These are phyloP conservation scores for Monilinia fructicola DNA, from an alignment of 2,329 filamentous ascomycete species.

Conservation along the genomic window DNA sequence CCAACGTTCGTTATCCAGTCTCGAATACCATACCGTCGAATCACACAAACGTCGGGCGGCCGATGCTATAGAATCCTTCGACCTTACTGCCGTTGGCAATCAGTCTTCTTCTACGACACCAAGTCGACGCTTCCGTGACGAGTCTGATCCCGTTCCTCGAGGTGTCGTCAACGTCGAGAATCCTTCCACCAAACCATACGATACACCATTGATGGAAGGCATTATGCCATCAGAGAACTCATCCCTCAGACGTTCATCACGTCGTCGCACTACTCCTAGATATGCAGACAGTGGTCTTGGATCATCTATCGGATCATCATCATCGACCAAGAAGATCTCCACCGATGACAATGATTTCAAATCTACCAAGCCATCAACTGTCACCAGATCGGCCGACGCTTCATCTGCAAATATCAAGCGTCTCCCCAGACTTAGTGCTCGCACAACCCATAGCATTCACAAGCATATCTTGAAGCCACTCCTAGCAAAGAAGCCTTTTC, in stretches of 20 bases:
- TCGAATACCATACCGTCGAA: constrained; percentile 67
- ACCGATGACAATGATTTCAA: constrained; percentile 45
- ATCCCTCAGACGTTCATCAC: constrained; percentile 53
- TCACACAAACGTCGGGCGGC: constrained; percentile 68
- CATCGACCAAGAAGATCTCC: constrained; percentile 50
- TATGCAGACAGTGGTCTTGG: constrained; percentile 87
- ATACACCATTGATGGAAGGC: constrained; percentile 38
- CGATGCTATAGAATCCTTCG: constrained; percentile 65
- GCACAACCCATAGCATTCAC: constrained; percentile 74
- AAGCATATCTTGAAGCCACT: constrained; percentile 78
- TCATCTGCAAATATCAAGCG: constrained; percentile 49
- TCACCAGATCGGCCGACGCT: constrained; percentile 59
- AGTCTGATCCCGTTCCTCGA: constrained; percentile 59
- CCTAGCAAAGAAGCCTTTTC: constrained; percentile 66
- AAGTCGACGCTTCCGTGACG: constrained; percentile 51
- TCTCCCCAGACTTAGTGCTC: constrained; percentile 62
- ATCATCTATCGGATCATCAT: constrained; percentile 69
- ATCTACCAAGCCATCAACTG: constrained; percentile 51
- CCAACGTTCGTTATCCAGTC: constrained; percentile 64
- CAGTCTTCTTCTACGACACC: constrained; percentile 38
- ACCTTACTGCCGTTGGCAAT: constrained; percentile 52
- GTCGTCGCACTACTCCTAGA: constrained; percentile 57
- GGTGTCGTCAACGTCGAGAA: constrained; percentile 56
- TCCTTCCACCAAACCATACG: constrained; percentile 41
- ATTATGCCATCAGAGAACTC: constrained; percentile 47